Base-by-base conservation (phyloP, 1,139 yeast genomes). In the Saccharomycopsis crataegensis region DNA sequence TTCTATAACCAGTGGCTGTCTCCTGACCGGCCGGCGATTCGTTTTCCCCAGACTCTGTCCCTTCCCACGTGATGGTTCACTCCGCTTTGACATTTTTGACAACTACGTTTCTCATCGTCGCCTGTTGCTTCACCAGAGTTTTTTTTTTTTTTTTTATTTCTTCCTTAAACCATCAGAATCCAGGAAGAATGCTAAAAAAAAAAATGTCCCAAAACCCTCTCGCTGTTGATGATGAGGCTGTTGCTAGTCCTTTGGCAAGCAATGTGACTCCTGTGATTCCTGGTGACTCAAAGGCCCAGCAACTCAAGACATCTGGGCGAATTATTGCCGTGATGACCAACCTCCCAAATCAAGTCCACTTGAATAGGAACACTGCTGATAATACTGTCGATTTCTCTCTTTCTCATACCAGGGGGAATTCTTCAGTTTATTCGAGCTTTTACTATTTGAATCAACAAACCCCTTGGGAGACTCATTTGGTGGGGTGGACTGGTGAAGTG, bases 401-500 rank as follows among this genome's bases (percentile, higher is more conserved):
- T 8, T 8, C 36, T 16, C 80, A 83, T 6, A 76, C 89, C 17
- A 75, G 93, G 32, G 98, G 98, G 1, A 86, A 87, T 63, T 83
- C 94, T 12, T 96, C 98, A 0, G 70, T 91, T 51, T 85, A 85
- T 64, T 82, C 96, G 7, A 82, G 95, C 4, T 79, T 86, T 59
- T 75, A 75, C 59, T 83, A 79, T 63, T 71, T 93, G 56, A 76
- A 76, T 52, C 78, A 82, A 50, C 80, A 80, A 47, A 78, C 90
- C 0, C 79, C 81, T 28, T 93, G 97, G 94, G 94, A 89, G 60
- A 83, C 91, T 48, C 87, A 89, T 59, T 71, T 89, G 57, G 83
- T 94, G 53, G 97, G 91, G 1, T 94, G 99, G 99, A 86, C 97
- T 0, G 99, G 99, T 33, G 98, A 90, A 67, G 73, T 90, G 59